Evolutionary conservation across 495 filamentous ascomycete species (phyloP).

Genomic region (Pyrenula aspistea): DNA sequence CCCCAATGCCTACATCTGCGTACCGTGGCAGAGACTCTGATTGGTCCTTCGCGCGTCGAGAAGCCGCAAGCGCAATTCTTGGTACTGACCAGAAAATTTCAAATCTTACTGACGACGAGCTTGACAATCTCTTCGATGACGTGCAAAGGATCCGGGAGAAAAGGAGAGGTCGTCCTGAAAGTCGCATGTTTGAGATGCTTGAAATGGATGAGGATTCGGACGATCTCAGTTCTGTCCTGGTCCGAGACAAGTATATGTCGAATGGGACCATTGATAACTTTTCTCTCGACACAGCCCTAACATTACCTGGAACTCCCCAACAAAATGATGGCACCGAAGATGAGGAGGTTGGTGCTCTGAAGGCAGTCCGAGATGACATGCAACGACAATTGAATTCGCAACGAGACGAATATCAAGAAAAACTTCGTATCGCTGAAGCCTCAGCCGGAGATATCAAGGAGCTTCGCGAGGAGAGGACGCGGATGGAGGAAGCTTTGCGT

Average conservation of each 20-base stretch:
- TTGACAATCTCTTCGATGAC: conserved; percentile 91
- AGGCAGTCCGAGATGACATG: conserved; percentile 74
- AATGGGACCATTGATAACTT: conserved; percentile 94
- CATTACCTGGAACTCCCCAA: conserved; percentile 84
- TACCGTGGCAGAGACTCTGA: conserved; percentile 67
- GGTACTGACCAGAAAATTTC: conserved; percentile 88
- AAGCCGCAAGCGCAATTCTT: conserved; percentile 81
- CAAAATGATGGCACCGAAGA: conserved; percentile 54
- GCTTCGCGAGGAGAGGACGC: conserved; percentile 68
- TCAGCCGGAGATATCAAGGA: conserved; percentile 69
- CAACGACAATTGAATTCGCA: conserved; percentile 78
- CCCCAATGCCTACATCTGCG: conserved; percentile 57
- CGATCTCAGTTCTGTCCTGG: conserved; percentile 74
- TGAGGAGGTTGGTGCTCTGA: conserved; percentile 58
- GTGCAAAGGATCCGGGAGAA: conserved; percentile 79
- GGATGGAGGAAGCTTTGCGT: conserved; percentile 75
- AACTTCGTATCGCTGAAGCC: conserved; percentile 65
- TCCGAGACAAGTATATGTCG: conserved; percentile 92
- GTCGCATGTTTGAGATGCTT: conserved; percentile 25
- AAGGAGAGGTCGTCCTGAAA: conserved; percentile 54
- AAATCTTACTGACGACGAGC: conserved; percentile 80
- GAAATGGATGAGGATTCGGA: conserved; percentile 83
- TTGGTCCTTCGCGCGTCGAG: conserved; percentile 88
- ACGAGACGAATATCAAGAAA: conserved; percentile 67
- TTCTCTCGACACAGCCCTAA: conserved; percentile 86